phyloP scores from a whole-genome alignment of 192 early-diverging fungal genomes.

The Rhizoclosmatium sp. region DNA sequence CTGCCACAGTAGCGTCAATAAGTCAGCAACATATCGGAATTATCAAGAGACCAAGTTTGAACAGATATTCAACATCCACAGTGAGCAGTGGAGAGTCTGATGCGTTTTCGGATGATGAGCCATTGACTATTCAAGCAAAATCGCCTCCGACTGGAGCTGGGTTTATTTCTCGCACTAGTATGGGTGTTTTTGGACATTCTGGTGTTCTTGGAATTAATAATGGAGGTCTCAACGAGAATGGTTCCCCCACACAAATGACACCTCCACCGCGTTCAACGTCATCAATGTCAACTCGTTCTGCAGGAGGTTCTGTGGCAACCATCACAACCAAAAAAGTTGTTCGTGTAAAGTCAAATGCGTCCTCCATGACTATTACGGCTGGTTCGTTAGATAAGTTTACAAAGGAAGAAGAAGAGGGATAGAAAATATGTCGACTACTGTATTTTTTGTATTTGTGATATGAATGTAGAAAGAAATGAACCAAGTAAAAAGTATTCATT shows the following conservation, averaged over 20 bases:
- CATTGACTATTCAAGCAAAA: background rate
- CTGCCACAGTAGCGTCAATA: background rate
- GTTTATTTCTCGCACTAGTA: conserved; percentile 7
- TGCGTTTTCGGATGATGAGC: background rate
- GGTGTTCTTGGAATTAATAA: background rate
- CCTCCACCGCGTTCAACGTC: conserved; percentile 22
- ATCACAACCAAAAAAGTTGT: conserved; percentile 28
- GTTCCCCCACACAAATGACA: background rate
- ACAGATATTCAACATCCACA: background rate
- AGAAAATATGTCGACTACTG: background rate
- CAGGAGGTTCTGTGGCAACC: background rate
- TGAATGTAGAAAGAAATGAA: no score
- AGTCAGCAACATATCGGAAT: background rate
- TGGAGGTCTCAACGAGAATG: background rate
- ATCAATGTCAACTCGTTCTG: conserved; percentile 24
- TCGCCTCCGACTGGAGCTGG: background rate
- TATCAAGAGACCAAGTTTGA: background rate
- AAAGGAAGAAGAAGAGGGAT: background rate
- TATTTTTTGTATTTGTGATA: background rate
- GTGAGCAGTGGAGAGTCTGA: background rate
- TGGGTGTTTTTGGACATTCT: background rate
- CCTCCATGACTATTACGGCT: conserved; percentile 18
- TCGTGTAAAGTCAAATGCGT: conserved; percentile 34
- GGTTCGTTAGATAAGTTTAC: conserved; percentile 2
- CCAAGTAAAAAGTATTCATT: no score